Base-by-base conservation (phyloP, 768 basidiomycete genomes). In the Pleurotus giganteus region DNA sequence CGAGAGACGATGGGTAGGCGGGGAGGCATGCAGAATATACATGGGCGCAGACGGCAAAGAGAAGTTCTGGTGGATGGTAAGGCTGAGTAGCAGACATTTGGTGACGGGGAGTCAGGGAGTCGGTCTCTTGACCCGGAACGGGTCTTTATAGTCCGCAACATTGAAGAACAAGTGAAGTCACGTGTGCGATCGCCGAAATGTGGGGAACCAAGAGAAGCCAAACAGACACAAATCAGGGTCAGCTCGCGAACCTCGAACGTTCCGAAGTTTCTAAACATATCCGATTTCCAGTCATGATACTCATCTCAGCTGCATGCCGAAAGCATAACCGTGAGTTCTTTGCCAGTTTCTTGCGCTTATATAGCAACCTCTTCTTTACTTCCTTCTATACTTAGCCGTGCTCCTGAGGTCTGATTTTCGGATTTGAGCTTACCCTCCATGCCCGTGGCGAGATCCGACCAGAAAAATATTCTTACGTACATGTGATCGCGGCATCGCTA, bases 11-110 rank as follows among this genome's bases (percentile, higher is more conserved):
- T 17, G 72, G 61, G 8, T 71, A 43, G 6, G 85, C 75, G 8
- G 84, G 83, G 3, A 86, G 69, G 57, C 85, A 82, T 26, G 84
- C 73, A 4, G 80, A 77, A 63, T 85, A 91, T 31, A 94, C 73
- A 53, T 88, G 78, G 0, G 85, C 81, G 60, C 89, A 92, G 57
- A 94, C 85, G 27, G 83, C 71, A 55, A 81, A 81, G 53, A 90
- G 78, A 13, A 94, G 69, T 63, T 93, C 91, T 6, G 84, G 75
- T 5, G 90, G 91, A 37, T 51, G 26, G 17, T 23, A 37, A n/a
- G n/a, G n/a, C 12, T 51, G 31, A 13, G 49, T 21, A 51, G 49
- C 15, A 24, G 49, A 19, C 49, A 51, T 51, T 45, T 23, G 21
- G 49, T 32, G 34, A 26, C 9, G 19, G 9, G 23, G 34, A 23